These are phyloP conservation scores for Biscogniauxia mediterranea DNA, from an alignment of 2,329 filamentous ascomycete genomes.

Conservation along the genomic window DNA sequence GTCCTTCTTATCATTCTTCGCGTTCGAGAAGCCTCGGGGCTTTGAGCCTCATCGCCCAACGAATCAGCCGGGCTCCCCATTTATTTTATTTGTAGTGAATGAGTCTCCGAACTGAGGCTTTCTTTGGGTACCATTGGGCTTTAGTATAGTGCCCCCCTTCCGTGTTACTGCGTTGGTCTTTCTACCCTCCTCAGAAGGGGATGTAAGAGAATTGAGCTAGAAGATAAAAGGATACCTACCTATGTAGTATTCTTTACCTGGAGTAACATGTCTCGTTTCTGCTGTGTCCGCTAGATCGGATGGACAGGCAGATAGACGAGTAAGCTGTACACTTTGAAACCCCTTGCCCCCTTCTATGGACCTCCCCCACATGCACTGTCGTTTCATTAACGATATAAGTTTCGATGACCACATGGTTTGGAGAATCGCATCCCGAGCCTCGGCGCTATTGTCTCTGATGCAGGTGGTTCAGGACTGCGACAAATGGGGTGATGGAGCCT, in stretches of 20 bases:
- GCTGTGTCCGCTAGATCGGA: neutral
- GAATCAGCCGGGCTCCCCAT: neutral
- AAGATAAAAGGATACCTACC: neutral
- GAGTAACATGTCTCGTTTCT: neutral
- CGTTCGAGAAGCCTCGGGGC: neutral
- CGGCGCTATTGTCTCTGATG: neutral
- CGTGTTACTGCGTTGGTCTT: conserved; percentile 4
- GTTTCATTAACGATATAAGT: neutral
- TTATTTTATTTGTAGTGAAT: conserved; percentile 10
- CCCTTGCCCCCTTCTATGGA: neutral
- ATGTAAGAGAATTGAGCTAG: neutral
- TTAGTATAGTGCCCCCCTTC: neutral
- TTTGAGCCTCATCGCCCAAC: neutral
- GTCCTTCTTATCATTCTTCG: neutral
- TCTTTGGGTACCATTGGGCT: conserved; percentile 6
- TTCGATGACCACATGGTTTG: neutral
- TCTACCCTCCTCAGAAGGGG: conserved; percentile 8
- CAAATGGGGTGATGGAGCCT: neutral
- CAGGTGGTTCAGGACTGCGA: neutral
- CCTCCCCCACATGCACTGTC: neutral
- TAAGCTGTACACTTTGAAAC: neutral
- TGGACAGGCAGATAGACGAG: neutral
- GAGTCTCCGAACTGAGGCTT: conserved; percentile 1
- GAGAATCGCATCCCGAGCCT: neutral
- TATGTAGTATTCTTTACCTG: neutral